Base-by-base conservation (phyloP, 1,139 yeast species). In the Saccharomyces pastorianus region DNA sequence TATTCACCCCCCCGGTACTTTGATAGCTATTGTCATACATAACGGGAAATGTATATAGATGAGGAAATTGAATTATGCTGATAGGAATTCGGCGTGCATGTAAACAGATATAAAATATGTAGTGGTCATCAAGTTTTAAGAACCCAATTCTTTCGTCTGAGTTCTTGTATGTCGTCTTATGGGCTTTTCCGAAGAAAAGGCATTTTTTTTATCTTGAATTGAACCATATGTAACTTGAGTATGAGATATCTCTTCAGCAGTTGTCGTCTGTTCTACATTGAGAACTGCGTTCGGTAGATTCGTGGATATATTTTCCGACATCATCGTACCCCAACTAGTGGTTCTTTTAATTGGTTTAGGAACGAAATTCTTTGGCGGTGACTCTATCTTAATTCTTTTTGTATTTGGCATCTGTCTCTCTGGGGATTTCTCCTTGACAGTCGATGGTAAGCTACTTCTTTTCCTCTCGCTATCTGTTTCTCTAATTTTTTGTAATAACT, bases 211-310 rank as follows among this genome's bases (percentile, higher is more conserved):
- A 31, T 46, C 11, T 49, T 11, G 9, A 14, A 44, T 31, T 48
- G 41, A 6, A 7, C 70, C 70, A 44, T 78, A 54, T 56, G 68
- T 59, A 56, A 72, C 59, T 69, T 71, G 68, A 71, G 80, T 56
- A 65, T 67, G 61, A 69, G 75, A 38, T 74, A 64, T 38, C 64
- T 67, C 38, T 27, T 52, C 52, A 6, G 46, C 46, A 9, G 29
- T 29, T 23, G 32, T 25, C 14, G 6, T 26, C 4, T 9, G 17
- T 46, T 38, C 44, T 11, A 9, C 1, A 5, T 38, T 20, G 7
- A 13, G 6, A 17, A 17, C 6, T 11, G 25, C 25, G 4, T n/a
- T 9, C 6, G 26, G 25, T 6, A 9, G 26, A 9, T 38, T 13
- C 11, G 23, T 20, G 11, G 44, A 14, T 11, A 38, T 13, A 38